These are phyloP conservation scores for Colletotrichum chlorophyti DNA, from an alignment of 2,329 filamentous ascomycete genomes.

Conservation along the genomic window DNA sequence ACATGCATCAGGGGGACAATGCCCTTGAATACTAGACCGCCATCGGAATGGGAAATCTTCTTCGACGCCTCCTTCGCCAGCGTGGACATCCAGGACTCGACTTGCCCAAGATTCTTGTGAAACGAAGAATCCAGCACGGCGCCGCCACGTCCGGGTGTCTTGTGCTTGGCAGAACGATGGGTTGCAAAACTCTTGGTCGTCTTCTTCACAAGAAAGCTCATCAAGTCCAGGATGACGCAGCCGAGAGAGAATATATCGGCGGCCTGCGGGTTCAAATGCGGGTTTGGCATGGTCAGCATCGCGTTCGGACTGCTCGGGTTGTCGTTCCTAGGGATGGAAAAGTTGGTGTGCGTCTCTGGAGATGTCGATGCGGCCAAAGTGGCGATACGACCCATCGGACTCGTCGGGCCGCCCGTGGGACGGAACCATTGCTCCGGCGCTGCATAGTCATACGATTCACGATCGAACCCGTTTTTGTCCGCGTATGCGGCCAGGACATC, in stretches of 20 bases:
- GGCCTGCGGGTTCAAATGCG: constrained; percentile 59
- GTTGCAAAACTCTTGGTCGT: constrained; percentile 69
- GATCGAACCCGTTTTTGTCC: constrained; percentile 61
- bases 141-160: constrained; percentile 62
- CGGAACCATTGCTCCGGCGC: constrained; percentile 71
- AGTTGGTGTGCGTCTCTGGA: constrained; percentile 43
- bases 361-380: constrained; percentile 41
- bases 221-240: constrained; percentile 74
- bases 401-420: constrained; percentile 41
- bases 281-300: constrained; percentile 46
- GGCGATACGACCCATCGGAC: constrained; percentile 40
- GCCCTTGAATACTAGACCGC: constrained; percentile 56
- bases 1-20: constrained; percentile 60
- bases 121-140: constrained; percentile 74
- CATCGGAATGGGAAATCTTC: constrained; percentile 45
- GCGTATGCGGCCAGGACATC: constrained; percentile 38
- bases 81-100: constrained; percentile 71
- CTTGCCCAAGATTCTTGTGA: constrained; percentile 72
- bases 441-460: constrained; percentile 75
- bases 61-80: constrained; percentile 66
- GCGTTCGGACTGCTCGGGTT: constrained; percentile 38
- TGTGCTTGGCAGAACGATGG: constrained; percentile 71
- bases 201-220: constrained; percentile 74
- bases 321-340: constrained; percentile 43
- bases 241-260: constrained; percentile 78